Evolutionary conservation across 1,284 basidiomycete species (phyloP).

Genomic region (Entoloma clypeatum): DNA sequence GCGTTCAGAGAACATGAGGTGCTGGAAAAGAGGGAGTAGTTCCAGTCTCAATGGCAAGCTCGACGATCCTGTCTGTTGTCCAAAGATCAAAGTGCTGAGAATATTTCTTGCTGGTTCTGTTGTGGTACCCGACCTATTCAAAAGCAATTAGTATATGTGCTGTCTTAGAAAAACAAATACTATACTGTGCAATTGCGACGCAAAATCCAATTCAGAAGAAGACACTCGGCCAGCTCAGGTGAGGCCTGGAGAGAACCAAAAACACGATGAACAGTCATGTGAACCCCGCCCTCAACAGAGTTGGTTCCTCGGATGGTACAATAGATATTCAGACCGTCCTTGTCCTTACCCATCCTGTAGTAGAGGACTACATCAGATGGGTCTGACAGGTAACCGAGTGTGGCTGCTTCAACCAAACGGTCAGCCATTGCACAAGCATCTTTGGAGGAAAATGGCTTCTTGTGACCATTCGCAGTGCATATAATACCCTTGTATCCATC

Average conservation of each 20-base stretch:
- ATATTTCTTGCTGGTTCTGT: constrained; percentile 5
- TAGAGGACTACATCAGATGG: constrained; percentile 3
- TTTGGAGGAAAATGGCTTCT: neutral
- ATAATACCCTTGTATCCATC: constrained; percentile 1
- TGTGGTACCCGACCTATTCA: constrained; percentile 4
- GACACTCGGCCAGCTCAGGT: constrained; percentile 14
- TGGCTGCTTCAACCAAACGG: neutral
- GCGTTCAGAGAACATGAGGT: constrained; percentile 4
- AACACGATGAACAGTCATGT: constrained; percentile 5
- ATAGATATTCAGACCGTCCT: constrained; percentile 18
- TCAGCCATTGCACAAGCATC: neutral
- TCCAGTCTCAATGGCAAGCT: constrained; percentile 2
- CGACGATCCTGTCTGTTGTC: constrained; percentile 3
- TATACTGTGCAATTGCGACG: constrained; percentile 2
- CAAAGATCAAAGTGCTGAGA: constrained; percentile 5
- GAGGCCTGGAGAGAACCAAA: constrained; percentile 17
- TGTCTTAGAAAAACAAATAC: constrained; percentile 1
- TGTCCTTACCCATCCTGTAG: constrained; percentile 14
- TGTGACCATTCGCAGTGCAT: neutral
- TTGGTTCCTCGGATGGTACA: constrained; percentile 21
- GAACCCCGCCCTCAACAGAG: constrained; percentile 22
- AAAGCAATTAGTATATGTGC: constrained; percentile 2
- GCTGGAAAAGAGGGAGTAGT: constrained; percentile 2
- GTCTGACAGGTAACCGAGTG: neutral
- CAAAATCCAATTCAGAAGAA: constrained; percentile 5